Conservation (phyloP, 2,329 filamentous ascomycete genomes). For the Colletotrichum sojae region DNA sequence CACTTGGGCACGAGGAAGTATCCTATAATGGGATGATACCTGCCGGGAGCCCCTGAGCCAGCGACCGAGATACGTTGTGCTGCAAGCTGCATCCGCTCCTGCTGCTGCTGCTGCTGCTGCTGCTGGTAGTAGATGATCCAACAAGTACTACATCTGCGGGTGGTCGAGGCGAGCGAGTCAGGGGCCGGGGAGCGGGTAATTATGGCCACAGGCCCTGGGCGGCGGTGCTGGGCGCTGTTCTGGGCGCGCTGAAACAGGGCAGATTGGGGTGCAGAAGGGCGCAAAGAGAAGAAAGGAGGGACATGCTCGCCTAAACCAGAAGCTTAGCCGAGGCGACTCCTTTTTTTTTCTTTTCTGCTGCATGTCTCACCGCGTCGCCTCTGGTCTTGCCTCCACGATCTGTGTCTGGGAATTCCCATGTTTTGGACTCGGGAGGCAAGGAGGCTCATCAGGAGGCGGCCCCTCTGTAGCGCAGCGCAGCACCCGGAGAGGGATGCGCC, state of each 20-base stretch:
- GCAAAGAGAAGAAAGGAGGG: conserved; percentile 4
- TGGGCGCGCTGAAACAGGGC: conserved; percentile 29
- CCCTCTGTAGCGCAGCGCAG: background rate
- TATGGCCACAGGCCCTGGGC: conserved; percentile 9
- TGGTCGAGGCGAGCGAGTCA: conserved; percentile 30
- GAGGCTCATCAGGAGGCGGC: conserved; percentile 9
- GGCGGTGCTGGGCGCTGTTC: conserved; percentile 23
- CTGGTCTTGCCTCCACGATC: background rate
- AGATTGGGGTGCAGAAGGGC: conserved; percentile 13
- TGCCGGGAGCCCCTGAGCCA: background rate
- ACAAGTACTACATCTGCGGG: background rate
- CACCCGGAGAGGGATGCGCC: conserved; percentile 5
- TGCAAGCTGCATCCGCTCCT: background rate
- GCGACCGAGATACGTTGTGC: background rate
- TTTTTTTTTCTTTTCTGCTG: background rate
- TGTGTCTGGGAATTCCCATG: conserved; percentile 24
- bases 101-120: background rate
- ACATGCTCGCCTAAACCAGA: conserved; percentile 27
- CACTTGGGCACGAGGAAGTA: conserved; percentile 33
- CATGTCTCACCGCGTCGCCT: conserved; percentile 9
- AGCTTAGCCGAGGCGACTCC: conserved; percentile 7
- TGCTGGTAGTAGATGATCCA: background rate
- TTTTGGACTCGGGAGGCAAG: background rate
- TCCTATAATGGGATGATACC: conserved; percentile 22
- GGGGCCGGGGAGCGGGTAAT: conserved; percentile 8